These are phyloP conservation scores for Mycena galericulata DNA, from an alignment of 768 basidiomycete genomes.

Conservation along the genomic window DNA sequence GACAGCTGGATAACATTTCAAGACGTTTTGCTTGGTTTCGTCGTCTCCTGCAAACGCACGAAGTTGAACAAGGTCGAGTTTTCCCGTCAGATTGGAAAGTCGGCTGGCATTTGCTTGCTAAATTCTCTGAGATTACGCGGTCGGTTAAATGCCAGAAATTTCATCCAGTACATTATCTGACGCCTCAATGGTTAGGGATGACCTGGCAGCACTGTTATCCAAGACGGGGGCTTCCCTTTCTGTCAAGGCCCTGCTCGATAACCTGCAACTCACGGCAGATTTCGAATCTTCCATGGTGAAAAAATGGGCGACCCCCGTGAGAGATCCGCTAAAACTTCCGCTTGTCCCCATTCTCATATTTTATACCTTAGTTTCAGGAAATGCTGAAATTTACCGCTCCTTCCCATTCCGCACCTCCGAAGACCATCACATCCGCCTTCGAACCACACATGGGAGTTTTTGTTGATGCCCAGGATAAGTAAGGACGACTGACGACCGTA, in stretches of 20 bases:
- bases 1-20: constrained; percentile 94
- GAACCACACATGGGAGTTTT: constrained; percentile 94
- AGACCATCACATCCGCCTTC: constrained; percentile 88
- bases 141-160: constrained; percentile 45
- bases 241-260: constrained; percentile 86
- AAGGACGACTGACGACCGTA: constrained; percentile 32
- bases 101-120: constrained; percentile 82
- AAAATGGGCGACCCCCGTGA: constrained; percentile 84
- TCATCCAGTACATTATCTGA: neutral
- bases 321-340: constrained; percentile 29
- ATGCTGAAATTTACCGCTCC: constrained; percentile 69
- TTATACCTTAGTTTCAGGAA: constrained; percentile 66
- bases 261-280: constrained; percentile 86
- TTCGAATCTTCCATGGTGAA: constrained; percentile 87
- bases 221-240: constrained; percentile 81
- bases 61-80: constrained; percentile 84
- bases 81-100: constrained; percentile 92
- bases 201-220: constrained; percentile 82
- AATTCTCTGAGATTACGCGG: constrained; percentile 94
- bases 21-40: constrained; percentile 97
- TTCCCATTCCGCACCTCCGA: constrained; percentile 63
- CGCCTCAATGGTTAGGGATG: constrained; percentile 69
- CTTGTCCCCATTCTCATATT: neutral
- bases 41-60: constrained; percentile 85
- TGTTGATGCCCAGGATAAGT: constrained; percentile 97